Conservation (phyloP, 2,329 filamentous ascomycete genomes). For the Onygenales sp. region DNA sequence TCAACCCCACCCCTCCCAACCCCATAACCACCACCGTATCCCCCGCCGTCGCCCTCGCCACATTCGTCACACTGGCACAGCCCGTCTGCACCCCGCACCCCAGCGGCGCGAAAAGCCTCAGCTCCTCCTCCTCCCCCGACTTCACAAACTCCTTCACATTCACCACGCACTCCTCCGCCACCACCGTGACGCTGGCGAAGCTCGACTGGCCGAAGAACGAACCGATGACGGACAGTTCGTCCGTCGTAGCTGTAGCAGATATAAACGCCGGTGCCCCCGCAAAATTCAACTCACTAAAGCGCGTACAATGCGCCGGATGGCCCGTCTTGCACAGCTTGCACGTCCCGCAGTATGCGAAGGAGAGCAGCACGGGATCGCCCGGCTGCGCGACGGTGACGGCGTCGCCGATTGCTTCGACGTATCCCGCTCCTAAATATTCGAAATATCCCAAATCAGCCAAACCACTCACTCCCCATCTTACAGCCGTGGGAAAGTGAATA, state of each 20-base stretch:
- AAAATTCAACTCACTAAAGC: constrained; percentile 10
- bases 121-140: constrained; percentile 10
- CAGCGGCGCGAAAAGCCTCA: constrained; percentile 19
- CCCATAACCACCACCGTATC: constrained; percentile 22
- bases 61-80: constrained; percentile 18
- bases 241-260: not conserved
- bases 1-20: constrained; percentile 22
- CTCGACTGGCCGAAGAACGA: constrained; percentile 31
- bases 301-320: constrained; percentile 15
- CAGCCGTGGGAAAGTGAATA: not conserved
- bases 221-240: constrained; percentile 9
- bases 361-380: constrained; percentile 36
- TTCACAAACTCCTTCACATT: constrained; percentile 14
- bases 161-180: constrained; percentile 19
- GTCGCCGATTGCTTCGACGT: constrained; percentile 37
- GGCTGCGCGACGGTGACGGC: constrained; percentile 32
- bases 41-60: constrained; percentile 10
- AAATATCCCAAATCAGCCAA: not conserved
- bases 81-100: constrained; percentile 26
- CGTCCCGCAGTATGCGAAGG: constrained; percentile 13
- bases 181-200: constrained; percentile 23
- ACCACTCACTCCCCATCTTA: no score
- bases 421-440: constrained; percentile 34
- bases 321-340: constrained; percentile 11
- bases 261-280: constrained; percentile 9